Evolutionary conservation across 805 yeast species (phyloP).

Genomic region (Lipomyces sp.): DNA sequence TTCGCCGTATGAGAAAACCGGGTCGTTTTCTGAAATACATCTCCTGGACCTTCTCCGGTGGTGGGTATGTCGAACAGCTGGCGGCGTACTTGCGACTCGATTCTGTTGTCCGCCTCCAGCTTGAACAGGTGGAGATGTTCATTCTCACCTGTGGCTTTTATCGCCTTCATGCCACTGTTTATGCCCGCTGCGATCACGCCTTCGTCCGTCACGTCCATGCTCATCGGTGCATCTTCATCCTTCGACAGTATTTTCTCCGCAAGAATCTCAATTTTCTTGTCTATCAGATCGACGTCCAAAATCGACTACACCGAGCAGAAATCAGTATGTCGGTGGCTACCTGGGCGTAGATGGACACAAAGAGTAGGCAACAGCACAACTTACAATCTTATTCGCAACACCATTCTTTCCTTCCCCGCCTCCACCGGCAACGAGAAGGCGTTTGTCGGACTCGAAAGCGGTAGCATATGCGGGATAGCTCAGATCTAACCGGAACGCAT

Average conservation of each 20-base stretch:
- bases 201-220: constrained; percentile 55
- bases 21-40: constrained; percentile 48
- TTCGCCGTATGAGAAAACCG: constrained; percentile 56
- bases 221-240: constrained; percentile 81
- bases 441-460: constrained; percentile 57
- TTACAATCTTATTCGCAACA: constrained; percentile 68
- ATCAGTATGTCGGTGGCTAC: neutral
- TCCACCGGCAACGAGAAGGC: constrained; percentile 80
- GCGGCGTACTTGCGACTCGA: constrained; percentile 46
- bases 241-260: constrained; percentile 33
- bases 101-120: constrained; percentile 32
- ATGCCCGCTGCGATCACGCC: constrained; percentile 66
- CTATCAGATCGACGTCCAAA: constrained; percentile 53
- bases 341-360: too few relatives aligned
- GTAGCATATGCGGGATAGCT: constrained; percentile 72
- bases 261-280: constrained; percentile 30
- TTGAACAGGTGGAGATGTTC: constrained; percentile 66
- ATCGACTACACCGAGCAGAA: constrained; percentile 44
- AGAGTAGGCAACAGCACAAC: constrained; percentile 8
- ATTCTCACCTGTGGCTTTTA: constrained; percentile 55
- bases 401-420: constrained; percentile 95
- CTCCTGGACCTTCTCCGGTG: constrained; percentile 54
- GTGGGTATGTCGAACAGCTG: constrained; percentile 54
- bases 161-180: constrained; percentile 53
- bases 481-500: constrained; percentile 24